phyloP scores from a whole-genome alignment of 192 early-diverging fungal species.

The Podila horticola region DNA sequence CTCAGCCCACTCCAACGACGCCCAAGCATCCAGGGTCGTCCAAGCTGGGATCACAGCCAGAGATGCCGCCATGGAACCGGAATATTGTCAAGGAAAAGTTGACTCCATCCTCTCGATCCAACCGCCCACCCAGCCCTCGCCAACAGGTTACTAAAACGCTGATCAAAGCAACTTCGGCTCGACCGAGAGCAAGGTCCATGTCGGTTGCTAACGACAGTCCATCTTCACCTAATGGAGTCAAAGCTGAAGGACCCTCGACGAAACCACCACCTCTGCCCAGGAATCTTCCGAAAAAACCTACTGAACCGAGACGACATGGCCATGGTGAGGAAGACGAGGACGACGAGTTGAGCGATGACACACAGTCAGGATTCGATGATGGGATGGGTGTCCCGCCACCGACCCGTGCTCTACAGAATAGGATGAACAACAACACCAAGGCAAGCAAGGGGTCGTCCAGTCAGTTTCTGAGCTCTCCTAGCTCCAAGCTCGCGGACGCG shows the following conservation, averaged over 20 bases:
- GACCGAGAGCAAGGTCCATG: conserved; percentile 5
- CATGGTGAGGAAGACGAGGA: conserved; percentile 16
- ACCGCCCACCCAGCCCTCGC: conserved; percentile 3
- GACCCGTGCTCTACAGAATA: not conserved
- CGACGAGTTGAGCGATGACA: conserved; percentile 35
- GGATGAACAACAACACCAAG: not conserved
- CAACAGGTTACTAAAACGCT: conserved; percentile 2
- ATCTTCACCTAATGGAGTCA: too few species aligned
- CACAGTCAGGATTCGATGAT: conserved; percentile 20
- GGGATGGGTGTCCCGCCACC: not conserved
- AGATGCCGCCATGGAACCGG: conserved; percentile 30
- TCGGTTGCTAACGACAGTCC: not conserved
- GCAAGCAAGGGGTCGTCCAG: not conserved
- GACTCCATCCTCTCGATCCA: not conserved
- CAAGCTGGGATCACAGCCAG: not conserved
- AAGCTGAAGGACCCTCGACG: too few species aligned
- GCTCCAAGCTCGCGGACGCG: not conserved
- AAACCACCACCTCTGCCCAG: too few species aligned
- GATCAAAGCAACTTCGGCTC: not conserved
- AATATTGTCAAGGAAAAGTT: conserved; percentile 20
- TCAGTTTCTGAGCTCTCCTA: not conserved
- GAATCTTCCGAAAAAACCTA: too few species aligned
- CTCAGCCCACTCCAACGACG: conserved; percentile 5
- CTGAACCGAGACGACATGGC: too few species aligned
- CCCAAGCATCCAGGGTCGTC: not conserved